Evolutionary conservation across 768 basidiomycete species (phyloP).

Genomic region (Naganishia randhawae): DNA sequence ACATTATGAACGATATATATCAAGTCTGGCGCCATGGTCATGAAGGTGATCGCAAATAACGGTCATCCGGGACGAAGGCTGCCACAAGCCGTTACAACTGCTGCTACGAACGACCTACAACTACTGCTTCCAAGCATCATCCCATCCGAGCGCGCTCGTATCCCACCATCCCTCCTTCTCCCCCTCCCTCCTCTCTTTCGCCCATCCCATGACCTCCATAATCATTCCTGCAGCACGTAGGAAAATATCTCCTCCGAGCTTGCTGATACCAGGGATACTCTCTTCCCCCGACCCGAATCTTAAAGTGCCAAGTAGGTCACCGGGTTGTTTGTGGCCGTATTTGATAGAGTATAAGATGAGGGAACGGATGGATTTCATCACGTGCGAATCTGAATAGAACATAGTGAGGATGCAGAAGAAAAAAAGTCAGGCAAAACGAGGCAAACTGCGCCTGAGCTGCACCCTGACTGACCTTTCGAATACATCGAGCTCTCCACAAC

Average conservation of each 20-base stretch:
- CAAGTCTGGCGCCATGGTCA: no score
- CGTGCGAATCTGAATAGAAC: conserved; percentile 36
- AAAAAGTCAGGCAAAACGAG: neutral
- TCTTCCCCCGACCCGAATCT: conserved; percentile 21
- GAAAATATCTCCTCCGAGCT: conserved; percentile 38
- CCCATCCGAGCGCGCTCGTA: conserved; percentile 36
- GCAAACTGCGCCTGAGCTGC: neutral
- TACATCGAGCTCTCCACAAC: conserved; percentile 35
- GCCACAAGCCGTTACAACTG: no score
- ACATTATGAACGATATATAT: no score
- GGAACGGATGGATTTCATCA: conserved; percentile 39
- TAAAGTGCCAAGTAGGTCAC: conserved; percentile 31
- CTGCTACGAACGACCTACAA: neutral
- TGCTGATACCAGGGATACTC: conserved; percentile 32
- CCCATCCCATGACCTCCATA: conserved; percentile 39
- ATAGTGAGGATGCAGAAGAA: neutral
- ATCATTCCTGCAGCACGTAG: conserved; percentile 37
- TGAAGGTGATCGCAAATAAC: no score
- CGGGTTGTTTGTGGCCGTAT: conserved; percentile 32
- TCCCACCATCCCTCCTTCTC: conserved; percentile 37
- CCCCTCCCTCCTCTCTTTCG: conserved; percentile 30
- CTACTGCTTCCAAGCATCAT: conserved; percentile 35
- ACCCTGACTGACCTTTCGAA: conserved; percentile 32
- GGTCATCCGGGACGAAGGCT: no score
- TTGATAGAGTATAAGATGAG: conserved; percentile 31